phyloP scores from a whole-genome alignment of 2,329 filamentous ascomycete genomes.

The Talaromyces sp. region DNA sequence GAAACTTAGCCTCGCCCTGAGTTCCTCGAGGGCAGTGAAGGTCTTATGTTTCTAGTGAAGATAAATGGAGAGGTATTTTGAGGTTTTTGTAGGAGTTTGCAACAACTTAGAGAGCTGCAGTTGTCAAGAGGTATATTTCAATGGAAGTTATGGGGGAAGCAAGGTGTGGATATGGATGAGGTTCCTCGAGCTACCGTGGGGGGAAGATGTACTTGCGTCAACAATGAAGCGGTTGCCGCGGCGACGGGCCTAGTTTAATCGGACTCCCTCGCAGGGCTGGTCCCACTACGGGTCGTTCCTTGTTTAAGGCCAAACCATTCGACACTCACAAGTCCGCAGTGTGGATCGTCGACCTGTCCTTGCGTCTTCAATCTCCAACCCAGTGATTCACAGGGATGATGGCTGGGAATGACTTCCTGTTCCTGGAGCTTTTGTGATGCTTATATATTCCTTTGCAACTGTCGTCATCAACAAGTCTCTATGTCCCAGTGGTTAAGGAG shows the following conservation, averaged over 20 bases:
- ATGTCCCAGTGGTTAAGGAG: conserved; percentile 14
- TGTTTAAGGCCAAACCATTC: conserved; percentile 5
- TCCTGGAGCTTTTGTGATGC: neutral
- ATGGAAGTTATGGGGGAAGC: neutral
- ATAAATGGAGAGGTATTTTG: neutral
- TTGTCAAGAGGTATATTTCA: neutral
- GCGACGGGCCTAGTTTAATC: conserved; percentile 27
- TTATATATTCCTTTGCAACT: neutral
- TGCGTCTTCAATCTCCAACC: conserved; percentile 13
- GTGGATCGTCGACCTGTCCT: conserved; percentile 9
- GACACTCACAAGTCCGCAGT: neutral
- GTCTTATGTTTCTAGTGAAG: conserved; percentile 14
- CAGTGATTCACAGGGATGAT: conserved; percentile 13
- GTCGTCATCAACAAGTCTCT: conserved; percentile 10
- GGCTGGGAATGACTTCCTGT: neutral
- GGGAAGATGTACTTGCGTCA: conserved; percentile 30
- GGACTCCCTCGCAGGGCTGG: conserved; percentile 5
- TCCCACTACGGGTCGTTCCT: conserved; percentile 1
- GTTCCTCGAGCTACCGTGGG: conserved; percentile 11
- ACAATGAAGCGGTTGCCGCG: conserved; percentile 40
- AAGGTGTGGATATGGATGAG: conserved; percentile 16
- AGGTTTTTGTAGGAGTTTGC: neutral
- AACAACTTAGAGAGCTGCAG: neutral
- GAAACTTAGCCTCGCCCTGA: conserved; percentile 20
- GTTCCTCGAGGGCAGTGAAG: conserved; percentile 13